These are phyloP conservation scores for Yamadazyma endophytica DNA, from an alignment of 805 yeast species.

Conservation along the genomic window DNA sequence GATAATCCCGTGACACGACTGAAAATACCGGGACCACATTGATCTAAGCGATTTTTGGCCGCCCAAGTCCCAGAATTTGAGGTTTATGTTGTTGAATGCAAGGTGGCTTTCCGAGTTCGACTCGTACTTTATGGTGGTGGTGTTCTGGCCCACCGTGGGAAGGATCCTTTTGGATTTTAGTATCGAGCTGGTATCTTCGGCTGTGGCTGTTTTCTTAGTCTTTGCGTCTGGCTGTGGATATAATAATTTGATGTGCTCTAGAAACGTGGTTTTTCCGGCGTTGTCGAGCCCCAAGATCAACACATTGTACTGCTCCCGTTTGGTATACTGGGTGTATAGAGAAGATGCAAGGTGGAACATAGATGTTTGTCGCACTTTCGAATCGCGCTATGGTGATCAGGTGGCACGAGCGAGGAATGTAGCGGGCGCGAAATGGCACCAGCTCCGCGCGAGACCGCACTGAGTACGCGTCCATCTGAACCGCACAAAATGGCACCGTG, in stretches of 20 bases:
- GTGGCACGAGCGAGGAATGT: background rate
- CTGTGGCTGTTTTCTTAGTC: slow-evolving; percentile 8
- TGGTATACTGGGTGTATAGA: slow-evolving; percentile 41
- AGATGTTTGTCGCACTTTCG: slow-evolving; percentile 1
- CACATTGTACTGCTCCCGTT: slow-evolving; percentile 42
- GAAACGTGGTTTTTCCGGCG: slow-evolving; percentile 80
- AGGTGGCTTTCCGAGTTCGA: slow-evolving; percentile 5
- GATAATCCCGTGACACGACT: slow-evolving; percentile 84
- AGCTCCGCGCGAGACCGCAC: no score
- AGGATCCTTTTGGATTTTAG: slow-evolving; percentile 56
- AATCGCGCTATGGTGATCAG: slow-evolving; percentile 3
- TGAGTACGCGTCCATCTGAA: no score
- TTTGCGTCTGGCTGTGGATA: slow-evolving; percentile 25
- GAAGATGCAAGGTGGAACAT: slow-evolving; percentile 45
- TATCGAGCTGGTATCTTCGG: slow-evolving; percentile 14
- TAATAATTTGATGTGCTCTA: slow-evolving; percentile 37
- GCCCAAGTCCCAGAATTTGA: slow-evolving; percentile 95
- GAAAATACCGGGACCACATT: slow-evolving; percentile 85
- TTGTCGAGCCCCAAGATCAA: slow-evolving; percentile 88
- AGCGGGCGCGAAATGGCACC: no score
- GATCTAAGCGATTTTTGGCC: slow-evolving; percentile 85
- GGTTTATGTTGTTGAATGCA: slow-evolving; percentile 37
- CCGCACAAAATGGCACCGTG: no score
- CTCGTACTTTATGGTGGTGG: slow-evolving; percentile 35
- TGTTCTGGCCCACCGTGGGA: slow-evolving; percentile 96